Percentiles rank a stretch among this genome's conserved stretches.
Conservation (phyloP, 2,329 filamentous ascomycete genomes). For the Scedosporium minutisporum region DNA sequence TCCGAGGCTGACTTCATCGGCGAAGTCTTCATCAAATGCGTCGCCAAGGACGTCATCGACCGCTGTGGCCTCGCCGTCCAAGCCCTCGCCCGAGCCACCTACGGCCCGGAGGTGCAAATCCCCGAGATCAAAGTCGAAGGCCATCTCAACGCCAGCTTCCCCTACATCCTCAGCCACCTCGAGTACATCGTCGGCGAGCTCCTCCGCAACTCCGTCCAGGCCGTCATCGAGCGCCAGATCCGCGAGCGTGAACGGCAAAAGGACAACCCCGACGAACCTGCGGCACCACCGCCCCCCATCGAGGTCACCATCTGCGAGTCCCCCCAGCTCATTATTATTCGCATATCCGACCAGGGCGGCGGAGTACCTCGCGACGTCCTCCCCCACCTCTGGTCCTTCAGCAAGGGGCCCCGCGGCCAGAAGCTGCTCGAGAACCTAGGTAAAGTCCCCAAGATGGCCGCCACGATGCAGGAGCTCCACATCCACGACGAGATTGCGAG, state of each 20-base stretch:
- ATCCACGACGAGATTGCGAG: slow-evolving; percentile 32
- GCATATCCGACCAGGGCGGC: slow-evolving; percentile 90
- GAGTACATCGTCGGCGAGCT: slow-evolving; percentile 97
- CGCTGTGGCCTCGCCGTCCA: slow-evolving; percentile 70
- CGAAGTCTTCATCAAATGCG: slow-evolving; percentile 89
- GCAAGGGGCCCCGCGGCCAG: slow-evolving; percentile 75
- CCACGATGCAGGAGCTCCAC: slow-evolving; percentile 76
- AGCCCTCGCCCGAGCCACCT: slow-evolving; percentile 63
- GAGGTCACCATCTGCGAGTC: slow-evolving; percentile 93
- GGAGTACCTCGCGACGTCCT: slow-evolving; percentile 79
- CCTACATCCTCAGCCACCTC: slow-evolving; percentile 90
- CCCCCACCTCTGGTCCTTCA: slow-evolving; percentile 93
- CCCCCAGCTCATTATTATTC: slow-evolving; percentile 88
- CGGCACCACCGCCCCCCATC: slow-evolving; percentile 62
- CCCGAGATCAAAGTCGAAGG: slow-evolving; percentile 78
- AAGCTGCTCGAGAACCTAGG: slow-evolving; percentile 75
- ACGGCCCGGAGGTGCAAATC: slow-evolving; percentile 60
- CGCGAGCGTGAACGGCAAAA: slow-evolving; percentile 21
- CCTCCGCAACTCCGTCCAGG: slow-evolving; percentile 88
- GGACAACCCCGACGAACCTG: slow-evolving; percentile 13
- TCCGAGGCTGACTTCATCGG: slow-evolving; percentile 78
- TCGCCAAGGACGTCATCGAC: slow-evolving; percentile 79
- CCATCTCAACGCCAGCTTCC: slow-evolving; percentile 82
- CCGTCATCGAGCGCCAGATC: slow-evolving; percentile 67
- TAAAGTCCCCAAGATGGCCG: slow-evolving; percentile 82